Conservation (phyloP, 2,329 filamentous ascomycete species). For the Pseudogymnoascus sp. region DNA sequence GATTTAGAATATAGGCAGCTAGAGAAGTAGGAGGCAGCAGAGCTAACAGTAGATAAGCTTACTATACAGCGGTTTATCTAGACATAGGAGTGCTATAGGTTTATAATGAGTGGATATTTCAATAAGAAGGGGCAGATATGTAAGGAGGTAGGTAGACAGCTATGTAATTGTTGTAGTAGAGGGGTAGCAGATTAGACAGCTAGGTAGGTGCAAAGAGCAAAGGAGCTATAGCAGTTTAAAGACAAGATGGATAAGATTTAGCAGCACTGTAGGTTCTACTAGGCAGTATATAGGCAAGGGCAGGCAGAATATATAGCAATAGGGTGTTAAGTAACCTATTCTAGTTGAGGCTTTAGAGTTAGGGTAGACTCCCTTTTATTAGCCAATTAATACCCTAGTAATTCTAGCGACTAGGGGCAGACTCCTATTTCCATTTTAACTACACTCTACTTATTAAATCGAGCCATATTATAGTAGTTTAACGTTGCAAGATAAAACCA, state of each 20-base stretch:
- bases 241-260: neutral
- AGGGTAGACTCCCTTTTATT: too few species aligned
- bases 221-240: neutral
- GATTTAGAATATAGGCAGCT: neutral
- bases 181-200: neutral
- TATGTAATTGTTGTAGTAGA: neutral
- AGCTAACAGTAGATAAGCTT: neutral
- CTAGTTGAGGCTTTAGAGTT: too few species aligned
- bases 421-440: too few species aligned
- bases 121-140: neutral
- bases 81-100: neutral
- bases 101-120: neutral
- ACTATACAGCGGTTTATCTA: neutral
- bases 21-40: neutral
- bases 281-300: neutral
- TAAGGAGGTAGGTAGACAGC: neutral
- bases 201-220: neutral
- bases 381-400: too few species aligned
- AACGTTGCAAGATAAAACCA: too few species aligned
- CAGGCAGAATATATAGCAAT: neutral
- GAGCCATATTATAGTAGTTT: too few species aligned
- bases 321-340: too few species aligned
- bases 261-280: neutral
- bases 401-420: too few species aligned
- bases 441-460: too few species aligned